Evolutionary conservation across 306 rosid genomes (phyloP).

Genomic region (Rosa persica): DNA sequence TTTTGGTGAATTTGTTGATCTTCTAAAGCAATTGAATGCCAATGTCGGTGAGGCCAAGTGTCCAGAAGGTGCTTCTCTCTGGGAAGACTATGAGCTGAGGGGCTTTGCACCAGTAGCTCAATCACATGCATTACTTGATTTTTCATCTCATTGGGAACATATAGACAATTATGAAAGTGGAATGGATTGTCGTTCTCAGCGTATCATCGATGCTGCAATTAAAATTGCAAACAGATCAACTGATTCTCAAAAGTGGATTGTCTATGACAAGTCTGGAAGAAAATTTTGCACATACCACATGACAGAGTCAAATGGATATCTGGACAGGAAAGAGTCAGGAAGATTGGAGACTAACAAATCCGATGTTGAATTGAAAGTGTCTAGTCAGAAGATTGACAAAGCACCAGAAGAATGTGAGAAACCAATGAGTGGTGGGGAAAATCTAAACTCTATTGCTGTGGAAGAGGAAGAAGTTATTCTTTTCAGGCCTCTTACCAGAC

Average conservation of each 20-base stretch:
- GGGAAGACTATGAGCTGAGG: slow-evolving; percentile 97
- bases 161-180: slow-evolving; percentile 54
- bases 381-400: slow-evolving; percentile 24
- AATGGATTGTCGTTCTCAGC: slow-evolving; percentile 48
- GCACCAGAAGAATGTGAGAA: slow-evolving; percentile 30
- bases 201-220: slow-evolving; percentile 58
- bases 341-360: slow-evolving; percentile 20
- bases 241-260: slow-evolving; percentile 52
- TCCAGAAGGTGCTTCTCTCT: slow-evolving; percentile 51
- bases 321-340: slow-evolving; percentile 38
- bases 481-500: slow-evolving; percentile 81
- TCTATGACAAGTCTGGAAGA: slow-evolving; percentile 38
- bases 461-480: slow-evolving; percentile 97
- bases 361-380: slow-evolving; percentile 26
- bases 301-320: slow-evolving; percentile 36
- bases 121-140: slow-evolving; percentile 56
- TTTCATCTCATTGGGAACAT: slow-evolving; percentile 54
- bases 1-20: slow-evolving; percentile 50
- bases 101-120: slow-evolving; percentile 64
- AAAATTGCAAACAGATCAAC: slow-evolving; percentile 57
- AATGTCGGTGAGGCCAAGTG: slow-evolving; percentile 32
- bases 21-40: slow-evolving; percentile 40
- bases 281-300: slow-evolving; percentile 14
- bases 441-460: slow-evolving; percentile 21
- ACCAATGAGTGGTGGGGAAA: slow-evolving; percentile 21